A percentile compares a stretch with the other conserved stretches of the same genome.
Conservation (phyloP, 2,329 filamentous ascomycete genomes). For the Pseudohalonectria lignicola region DNA sequence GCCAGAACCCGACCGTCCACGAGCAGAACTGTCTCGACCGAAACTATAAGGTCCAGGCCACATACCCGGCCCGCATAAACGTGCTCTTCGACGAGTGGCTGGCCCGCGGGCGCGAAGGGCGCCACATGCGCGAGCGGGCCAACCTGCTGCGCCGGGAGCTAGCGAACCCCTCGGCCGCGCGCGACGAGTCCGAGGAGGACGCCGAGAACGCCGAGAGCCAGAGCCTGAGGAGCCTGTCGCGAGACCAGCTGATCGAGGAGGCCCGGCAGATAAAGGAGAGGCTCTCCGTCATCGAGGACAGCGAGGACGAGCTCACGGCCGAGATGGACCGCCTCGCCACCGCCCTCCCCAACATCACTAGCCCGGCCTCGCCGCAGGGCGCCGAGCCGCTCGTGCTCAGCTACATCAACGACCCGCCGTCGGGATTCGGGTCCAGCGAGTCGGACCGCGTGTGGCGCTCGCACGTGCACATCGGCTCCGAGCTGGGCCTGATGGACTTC, state of each 20-base stretch:
- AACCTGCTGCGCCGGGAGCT: constrained; percentile 52
- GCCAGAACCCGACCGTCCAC: constrained; percentile 71
- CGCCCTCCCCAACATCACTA: constrained; percentile 79
- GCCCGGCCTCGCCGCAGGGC: constrained; percentile 61
- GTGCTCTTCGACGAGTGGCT: constrained; percentile 47
- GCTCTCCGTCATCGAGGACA: constrained; percentile 47
- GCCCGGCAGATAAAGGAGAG: constrained; percentile 54
- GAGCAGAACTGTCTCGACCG: constrained; percentile 73
- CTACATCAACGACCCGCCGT: constrained; percentile 67
- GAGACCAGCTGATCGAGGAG: constrained; percentile 46
- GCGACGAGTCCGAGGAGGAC: constrained; percentile 17
- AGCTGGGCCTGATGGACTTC: constrained; percentile 89
- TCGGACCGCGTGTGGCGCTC: constrained; percentile 50
- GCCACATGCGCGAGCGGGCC: constrained; percentile 51
- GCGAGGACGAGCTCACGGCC: constrained; percentile 44
- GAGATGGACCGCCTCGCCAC: constrained; percentile 68
- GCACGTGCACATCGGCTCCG: constrained; percentile 76
- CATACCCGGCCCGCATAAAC: constrained; percentile 44
- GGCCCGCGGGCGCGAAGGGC: constrained; percentile 46
- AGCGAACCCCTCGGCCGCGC: constrained; percentile 36
- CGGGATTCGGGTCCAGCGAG: constrained; percentile 15
- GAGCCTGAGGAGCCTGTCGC: constrained; percentile 5
- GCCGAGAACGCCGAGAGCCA: constrained; percentile 18
- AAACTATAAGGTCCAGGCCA: constrained; percentile 57
- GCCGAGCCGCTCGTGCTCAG: constrained; percentile 52